Evolutionary conservation across 2,329 filamentous ascomycete species (phyloP).

Genomic region (Sporothrix pallida): DNA sequence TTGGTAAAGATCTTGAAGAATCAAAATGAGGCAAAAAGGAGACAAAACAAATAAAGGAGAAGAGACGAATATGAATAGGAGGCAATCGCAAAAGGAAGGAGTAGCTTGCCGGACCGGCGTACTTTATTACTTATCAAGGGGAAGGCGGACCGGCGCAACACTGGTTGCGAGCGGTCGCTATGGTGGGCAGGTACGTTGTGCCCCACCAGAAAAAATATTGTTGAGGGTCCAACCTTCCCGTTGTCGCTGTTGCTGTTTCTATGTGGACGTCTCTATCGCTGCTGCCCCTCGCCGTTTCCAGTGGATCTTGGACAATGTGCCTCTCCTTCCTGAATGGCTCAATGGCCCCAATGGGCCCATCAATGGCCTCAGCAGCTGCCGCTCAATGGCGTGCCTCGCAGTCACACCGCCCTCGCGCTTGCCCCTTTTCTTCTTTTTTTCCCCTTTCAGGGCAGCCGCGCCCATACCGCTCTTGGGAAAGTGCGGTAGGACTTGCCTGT

Average conservation of each 20-base stretch:
- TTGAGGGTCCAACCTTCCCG: slow-evolving; percentile 30
- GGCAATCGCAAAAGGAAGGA: slow-evolving; percentile 11
- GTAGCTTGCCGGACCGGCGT: slow-evolving; percentile 16
- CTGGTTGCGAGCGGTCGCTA: slow-evolving; percentile 20
- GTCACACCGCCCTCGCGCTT: slow-evolving; percentile 33
- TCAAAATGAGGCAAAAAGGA: slow-evolving; percentile 14
- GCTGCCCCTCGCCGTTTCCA: slow-evolving; percentile 22
- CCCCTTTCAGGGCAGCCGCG: slow-evolving; percentile 31
- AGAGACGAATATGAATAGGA: slow-evolving; percentile 14
- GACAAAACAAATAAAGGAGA: slow-evolving; percentile 17
- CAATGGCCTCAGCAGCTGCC: not conserved
- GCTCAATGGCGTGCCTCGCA: not conserved
- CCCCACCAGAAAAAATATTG: slow-evolving; percentile 32
- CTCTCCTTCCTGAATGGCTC: slow-evolving; percentile 6
- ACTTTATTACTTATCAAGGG: slow-evolving; percentile 23
- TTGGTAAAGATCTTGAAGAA: not conserved
- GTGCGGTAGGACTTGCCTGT: slow-evolving; percentile 29
- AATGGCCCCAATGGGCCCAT: slow-evolving; percentile 5
- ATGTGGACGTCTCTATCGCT: not conserved
- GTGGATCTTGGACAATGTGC: slow-evolving; percentile 7
- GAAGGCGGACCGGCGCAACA: not conserved
- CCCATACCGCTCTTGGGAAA: slow-evolving; percentile 29
- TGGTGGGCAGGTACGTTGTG: slow-evolving; percentile 22
- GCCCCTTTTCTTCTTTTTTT: slow-evolving; percentile 14
- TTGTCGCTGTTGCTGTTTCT: not conserved